Base-by-base conservation (phyloP, 352 stramenopile genomes). In the Phytophthora tentaculata region DNA sequence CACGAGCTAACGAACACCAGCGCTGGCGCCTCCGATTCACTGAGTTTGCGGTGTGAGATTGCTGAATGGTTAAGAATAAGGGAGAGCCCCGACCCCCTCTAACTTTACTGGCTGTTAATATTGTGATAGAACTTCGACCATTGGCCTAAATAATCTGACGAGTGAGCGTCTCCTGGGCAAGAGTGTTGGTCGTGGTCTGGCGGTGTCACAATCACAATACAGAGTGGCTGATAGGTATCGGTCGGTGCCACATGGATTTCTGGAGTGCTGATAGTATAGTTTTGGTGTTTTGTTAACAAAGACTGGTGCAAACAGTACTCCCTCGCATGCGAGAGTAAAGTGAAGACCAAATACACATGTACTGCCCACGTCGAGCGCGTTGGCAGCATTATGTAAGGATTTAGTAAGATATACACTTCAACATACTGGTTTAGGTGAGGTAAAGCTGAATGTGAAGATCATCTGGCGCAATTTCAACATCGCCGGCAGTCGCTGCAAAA, bases 361-460 rank as follows among this genome's bases (percentile, higher is more conserved):
- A 20, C 37, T 45, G 14, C 12, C 57, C 51, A 68, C 61, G 61
- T 68, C 44, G 51, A 43, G 61, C 52, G 61, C 61, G 61, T 68
- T 29, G 51, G 20, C 61, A 39, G 2, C 44, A 9, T 28, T 12
- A 62, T 68, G 52, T 69, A 63, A 62, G 37, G 51, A 62, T 56
- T 50, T 61, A 62, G 24, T 20, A 22, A 24, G 20, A 5, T 28
- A 10, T 9, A 12, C 23, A 24, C 58, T 65, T 65, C 58, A 65
- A 52, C 47, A 16, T 64, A 64, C 19, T 51, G 57, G 2, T 17
- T 65, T 65, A 52, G n/a, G 16, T 23, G 32, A 52, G 52, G 22
- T 39, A 35, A 41, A 47, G 35, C 26, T 69, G 61, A 69, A 69
- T 69, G 61, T 45, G 61, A 35, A 60, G 51, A 67, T 68, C 61